Conservation (phyloP, 2,329 filamentous ascomycete species). For the Neoscytalidium dimidiatum region DNA sequence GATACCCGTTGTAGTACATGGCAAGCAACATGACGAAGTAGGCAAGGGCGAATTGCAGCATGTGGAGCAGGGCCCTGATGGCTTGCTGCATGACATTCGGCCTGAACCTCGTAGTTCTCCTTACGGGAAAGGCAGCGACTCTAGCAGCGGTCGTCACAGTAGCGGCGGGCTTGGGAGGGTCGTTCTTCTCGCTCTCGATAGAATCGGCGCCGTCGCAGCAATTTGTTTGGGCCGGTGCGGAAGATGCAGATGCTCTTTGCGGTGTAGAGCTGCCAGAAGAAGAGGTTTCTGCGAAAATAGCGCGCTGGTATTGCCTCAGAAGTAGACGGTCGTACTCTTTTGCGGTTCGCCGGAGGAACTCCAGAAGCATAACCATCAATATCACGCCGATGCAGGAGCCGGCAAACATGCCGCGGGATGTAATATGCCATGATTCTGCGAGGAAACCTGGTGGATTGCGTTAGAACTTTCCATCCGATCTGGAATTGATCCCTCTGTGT, state of each 20-base stretch:
- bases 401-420: slow-evolving; percentile 70
- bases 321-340: slow-evolving; percentile 74
- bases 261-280: slow-evolving; percentile 17
- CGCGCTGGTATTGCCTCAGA: slow-evolving; percentile 52
- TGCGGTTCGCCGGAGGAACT: slow-evolving; percentile 68
- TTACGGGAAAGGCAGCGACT: not conserved
- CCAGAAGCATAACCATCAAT: slow-evolving; percentile 71
- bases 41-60: slow-evolving; percentile 70
- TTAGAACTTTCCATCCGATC: not conserved
- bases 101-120: slow-evolving; percentile 33
- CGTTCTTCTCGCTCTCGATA: slow-evolving; percentile 2
- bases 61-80: slow-evolving; percentile 67
- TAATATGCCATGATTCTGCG: slow-evolving; percentile 68
- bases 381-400: slow-evolving; percentile 78
- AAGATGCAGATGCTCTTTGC: not conserved
- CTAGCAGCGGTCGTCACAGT: not conserved
- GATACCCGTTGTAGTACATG: slow-evolving; percentile 69
- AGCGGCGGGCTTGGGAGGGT: not conserved
- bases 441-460: slow-evolving; percentile 61
- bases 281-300: not conserved
- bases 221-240: not conserved
- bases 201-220: slow-evolving; percentile 4
- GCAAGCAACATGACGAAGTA: slow-evolving; percentile 77
- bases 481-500: not conserved
- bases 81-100: slow-evolving; percentile 67